These are phyloP conservation scores for Cladobotryum mycophilum DNA, from an alignment of 2,329 filamentous ascomycete genomes.

Conservation along the genomic window DNA sequence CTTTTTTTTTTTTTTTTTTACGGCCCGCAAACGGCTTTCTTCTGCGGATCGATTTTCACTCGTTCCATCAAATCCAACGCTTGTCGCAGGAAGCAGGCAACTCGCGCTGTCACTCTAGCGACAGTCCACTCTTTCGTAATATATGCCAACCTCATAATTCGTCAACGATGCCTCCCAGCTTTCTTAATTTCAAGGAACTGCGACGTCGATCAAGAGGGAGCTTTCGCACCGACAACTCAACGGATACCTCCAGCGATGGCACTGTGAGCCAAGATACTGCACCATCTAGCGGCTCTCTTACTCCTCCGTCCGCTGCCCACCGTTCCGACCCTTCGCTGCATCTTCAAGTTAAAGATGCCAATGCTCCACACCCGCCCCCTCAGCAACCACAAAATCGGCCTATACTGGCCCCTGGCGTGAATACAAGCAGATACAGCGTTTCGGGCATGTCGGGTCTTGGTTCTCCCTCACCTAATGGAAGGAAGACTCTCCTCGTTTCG, in stretches of 20 bases:
- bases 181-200: constrained; percentile 64
- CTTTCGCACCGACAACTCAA: constrained; percentile 60
- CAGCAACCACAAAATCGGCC: constrained; percentile 29
- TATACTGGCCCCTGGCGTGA: constrained; percentile 30
- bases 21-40: not conserved
- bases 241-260: constrained; percentile 56
- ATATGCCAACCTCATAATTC: not conserved
- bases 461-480: constrained; percentile 47
- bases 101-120: not conserved
- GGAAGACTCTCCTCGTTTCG: constrained; percentile 58
- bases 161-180: constrained; percentile 51
- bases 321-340: constrained; percentile 60
- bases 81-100: constrained; percentile 2
- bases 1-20: not conserved
- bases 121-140: not conserved
- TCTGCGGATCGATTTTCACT: constrained; percentile 2
- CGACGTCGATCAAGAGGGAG: constrained; percentile 71
- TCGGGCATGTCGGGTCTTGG: constrained; percentile 57
- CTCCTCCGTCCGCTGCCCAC: constrained; percentile 66
- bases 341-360: constrained; percentile 49
- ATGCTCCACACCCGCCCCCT: constrained; percentile 12
- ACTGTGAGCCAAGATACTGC: constrained; percentile 52
- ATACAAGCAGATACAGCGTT: constrained; percentile 56
- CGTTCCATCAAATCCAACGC: constrained; percentile 1
- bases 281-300: constrained; percentile 62